These are phyloP conservation scores for Phytophthora tentaculata DNA, from an alignment of 352 stramenopile genomes.

Conservation along the genomic window DNA sequence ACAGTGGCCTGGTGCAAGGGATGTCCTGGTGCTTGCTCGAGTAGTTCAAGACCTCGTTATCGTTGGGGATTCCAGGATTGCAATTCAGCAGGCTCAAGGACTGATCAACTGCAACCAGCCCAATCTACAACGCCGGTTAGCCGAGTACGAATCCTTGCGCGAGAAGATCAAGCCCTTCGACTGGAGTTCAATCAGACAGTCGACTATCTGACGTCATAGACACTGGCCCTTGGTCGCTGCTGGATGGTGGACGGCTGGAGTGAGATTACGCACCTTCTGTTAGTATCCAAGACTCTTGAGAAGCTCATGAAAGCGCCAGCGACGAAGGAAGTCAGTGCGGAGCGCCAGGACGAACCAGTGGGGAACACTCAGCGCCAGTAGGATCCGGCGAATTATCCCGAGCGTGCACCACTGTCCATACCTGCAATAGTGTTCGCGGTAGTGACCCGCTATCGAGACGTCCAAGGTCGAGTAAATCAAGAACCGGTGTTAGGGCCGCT, in stretches of 20 bases:
- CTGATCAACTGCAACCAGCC: slow-evolving; percentile 17
- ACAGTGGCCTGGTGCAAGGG: no score
- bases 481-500: no score
- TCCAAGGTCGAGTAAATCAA: no score
- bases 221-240: not conserved
- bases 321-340: no score
- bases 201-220: slow-evolving; percentile 3
- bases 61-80: slow-evolving; percentile 8
- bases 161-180: not conserved
- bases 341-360: no score
- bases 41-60: slow-evolving; percentile 3
- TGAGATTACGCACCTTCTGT: not conserved
- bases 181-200: slow-evolving; percentile 13
- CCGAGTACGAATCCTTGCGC: slow-evolving; percentile 7
- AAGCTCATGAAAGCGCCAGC: not conserved
- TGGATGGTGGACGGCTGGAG: not conserved
- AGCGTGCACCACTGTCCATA: no score
- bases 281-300: not conserved
- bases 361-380: no score
- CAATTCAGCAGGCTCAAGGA: slow-evolving; percentile 3
- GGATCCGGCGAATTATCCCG: no score
- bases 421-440: no score
- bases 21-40: not conserved
- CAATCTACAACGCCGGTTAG: slow-evolving; percentile 1
- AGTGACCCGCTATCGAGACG: no score